These are phyloP conservation scores for Trypanosoma congolense DNA, from an alignment of 208 protist genomes.

Conservation along the genomic window DNA sequence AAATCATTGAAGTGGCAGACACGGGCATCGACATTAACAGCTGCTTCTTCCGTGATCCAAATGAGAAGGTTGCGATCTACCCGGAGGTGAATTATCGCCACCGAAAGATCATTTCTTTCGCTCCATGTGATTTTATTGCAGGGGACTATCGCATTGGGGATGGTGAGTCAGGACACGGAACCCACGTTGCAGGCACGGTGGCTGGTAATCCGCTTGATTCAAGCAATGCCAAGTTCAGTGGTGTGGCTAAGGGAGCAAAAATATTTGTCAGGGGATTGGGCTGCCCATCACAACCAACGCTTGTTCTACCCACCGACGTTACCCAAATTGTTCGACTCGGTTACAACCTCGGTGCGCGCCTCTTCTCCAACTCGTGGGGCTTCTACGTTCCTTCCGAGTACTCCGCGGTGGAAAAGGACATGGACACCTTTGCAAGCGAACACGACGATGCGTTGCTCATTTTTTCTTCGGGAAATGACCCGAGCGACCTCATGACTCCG, in stretches of 20 bases:
- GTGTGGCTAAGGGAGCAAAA: constrained; percentile 75
- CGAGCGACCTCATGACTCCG: constrained; percentile 35
- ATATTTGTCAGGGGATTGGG: constrained; percentile 72
- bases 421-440: constrained; percentile 56
- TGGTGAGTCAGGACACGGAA: constrained; percentile 60
- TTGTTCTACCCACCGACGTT: constrained; percentile 51
- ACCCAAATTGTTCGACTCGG: constrained; percentile 49
- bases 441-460: constrained; percentile 69
- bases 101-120: constrained; percentile 81
- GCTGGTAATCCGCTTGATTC: constrained; percentile 28
- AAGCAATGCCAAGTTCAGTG: constrained; percentile 40
- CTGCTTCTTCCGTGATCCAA: constrained; percentile 83
- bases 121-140: constrained; percentile 20
- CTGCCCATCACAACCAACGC: constrained; percentile 11
- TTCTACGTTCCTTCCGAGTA: constrained; percentile 37
- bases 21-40: constrained; percentile 77
- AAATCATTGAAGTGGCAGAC: constrained; percentile 85
- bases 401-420: constrained; percentile 46
- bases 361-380: constrained; percentile 89
- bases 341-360: constrained; percentile 57
- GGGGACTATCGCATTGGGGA: constrained; percentile 28
- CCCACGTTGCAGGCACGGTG: constrained; percentile 76
- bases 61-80: constrained; percentile 50
- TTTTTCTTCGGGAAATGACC: constrained; percentile 74
- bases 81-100: constrained; percentile 62